Conservation (phyloP, 768 basidiomycete species). For the Sarcodon aspratus region DNA sequence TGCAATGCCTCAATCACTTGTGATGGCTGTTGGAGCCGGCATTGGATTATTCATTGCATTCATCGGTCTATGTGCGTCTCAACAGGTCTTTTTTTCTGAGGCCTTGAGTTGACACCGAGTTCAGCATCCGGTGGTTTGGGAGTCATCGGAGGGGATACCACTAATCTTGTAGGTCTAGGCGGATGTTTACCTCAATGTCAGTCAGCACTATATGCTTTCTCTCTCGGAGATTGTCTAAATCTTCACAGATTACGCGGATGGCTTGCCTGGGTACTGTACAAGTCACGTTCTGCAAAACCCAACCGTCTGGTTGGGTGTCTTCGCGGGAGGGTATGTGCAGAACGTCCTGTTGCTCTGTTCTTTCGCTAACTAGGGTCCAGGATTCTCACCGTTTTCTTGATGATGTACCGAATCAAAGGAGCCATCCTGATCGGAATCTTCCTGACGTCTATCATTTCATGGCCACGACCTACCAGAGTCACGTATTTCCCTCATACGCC, state of each 20-base stretch:
- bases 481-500: conserved; percentile 72
- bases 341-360: not conserved
- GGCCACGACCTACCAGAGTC: conserved; percentile 75
- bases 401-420: conserved; percentile 79
- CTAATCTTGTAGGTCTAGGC: conserved; percentile 64
- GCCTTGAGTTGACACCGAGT: not conserved
- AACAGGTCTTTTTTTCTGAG: not conserved
- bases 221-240: not conserved
- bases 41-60: conserved; percentile 88
- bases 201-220: not conserved
- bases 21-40: conserved; percentile 76
- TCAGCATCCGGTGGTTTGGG: conserved; percentile 56
- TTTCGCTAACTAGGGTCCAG: conserved; percentile 18
- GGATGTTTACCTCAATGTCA: conserved; percentile 51
- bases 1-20: conserved; percentile 80
- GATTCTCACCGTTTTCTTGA: conserved; percentile 64
- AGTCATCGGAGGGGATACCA: conserved; percentile 63
- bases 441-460: conserved; percentile 76
- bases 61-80: conserved; percentile 54
- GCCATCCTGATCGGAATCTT: conserved; percentile 78
- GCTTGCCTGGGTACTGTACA: conserved; percentile 50
- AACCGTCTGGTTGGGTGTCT: conserved; percentile 83
- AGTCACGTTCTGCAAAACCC: conserved; percentile 57
- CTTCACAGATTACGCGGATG: conserved; percentile 28
- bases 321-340: conserved; percentile 58